phyloP scores from a whole-genome alignment of 805 yeast species.

The Zygosaccharomyces lentus region DNA sequence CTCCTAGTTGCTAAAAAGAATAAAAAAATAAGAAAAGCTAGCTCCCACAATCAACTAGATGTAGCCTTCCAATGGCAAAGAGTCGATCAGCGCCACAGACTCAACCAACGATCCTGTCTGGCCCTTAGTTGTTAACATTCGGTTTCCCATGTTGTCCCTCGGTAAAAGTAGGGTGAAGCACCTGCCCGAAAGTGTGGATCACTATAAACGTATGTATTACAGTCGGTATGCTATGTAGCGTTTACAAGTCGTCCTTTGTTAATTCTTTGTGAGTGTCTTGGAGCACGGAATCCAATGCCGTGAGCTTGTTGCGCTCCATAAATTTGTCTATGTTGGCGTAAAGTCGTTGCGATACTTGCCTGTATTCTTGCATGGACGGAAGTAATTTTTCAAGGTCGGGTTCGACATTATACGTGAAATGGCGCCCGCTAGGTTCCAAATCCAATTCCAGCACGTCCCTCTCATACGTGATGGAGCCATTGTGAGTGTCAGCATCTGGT shows the following conservation, averaged over 20 bases:
- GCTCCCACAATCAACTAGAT: not conserved
- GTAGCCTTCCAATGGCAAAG: conserved; percentile 1
- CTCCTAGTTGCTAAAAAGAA: not conserved
- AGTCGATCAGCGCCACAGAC: conserved; percentile 3
- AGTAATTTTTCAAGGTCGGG: conserved; percentile 4
- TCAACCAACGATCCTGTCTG: not conserved
- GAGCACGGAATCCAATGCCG: not conserved
- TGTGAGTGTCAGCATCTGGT: conserved; percentile 9
- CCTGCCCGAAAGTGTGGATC: not conserved
- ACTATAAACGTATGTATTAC: not conserved
- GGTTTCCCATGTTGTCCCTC: not conserved
- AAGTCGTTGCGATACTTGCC: conserved; percentile 9
- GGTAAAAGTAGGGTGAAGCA: not conserved
- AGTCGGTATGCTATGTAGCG: not conserved
- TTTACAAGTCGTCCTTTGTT: not conserved
- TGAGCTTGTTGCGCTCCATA: conserved; percentile 1
- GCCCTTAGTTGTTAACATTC: not conserved
- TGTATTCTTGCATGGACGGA: conserved; percentile 13
- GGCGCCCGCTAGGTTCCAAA: not conserved
- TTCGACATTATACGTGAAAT: not conserved
- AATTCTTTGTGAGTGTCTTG: not conserved
- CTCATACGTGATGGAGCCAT: conserved; percentile 4
- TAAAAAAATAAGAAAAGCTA: not conserved
- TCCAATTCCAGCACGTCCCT: conserved; percentile 13
- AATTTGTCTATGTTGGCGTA: conserved; percentile 8